Conservation (phyloP, 768 basidiomycete species). For the Russula olivacea region DNA sequence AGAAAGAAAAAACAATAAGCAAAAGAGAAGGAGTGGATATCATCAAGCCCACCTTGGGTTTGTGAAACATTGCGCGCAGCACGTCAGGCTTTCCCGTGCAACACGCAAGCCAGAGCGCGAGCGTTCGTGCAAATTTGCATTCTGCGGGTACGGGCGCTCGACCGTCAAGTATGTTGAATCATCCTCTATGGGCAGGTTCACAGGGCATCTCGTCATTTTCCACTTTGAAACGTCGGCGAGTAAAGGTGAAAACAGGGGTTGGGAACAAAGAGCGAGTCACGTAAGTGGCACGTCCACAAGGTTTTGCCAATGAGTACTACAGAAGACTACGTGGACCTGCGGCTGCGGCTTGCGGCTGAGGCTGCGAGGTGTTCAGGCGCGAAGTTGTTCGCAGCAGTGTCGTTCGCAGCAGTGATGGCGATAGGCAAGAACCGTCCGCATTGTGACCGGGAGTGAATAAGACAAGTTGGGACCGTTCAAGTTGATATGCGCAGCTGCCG, state of each 20-base stretch:
- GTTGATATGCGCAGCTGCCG: no score
- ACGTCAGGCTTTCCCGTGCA: conserved; percentile 32
- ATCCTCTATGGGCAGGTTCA: conserved; percentile 30
- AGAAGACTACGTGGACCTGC: no score
- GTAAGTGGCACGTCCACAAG: neutral
- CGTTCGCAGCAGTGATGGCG: no score
- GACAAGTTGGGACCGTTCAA: no score
- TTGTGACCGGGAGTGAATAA: no score
- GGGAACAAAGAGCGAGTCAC: neutral
- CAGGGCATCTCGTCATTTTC: neutral
- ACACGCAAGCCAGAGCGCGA: conserved; percentile 42
- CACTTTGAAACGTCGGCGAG: neutral
- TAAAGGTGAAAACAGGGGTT: neutral
- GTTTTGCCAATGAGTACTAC: no score
- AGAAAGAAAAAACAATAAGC: neutral
- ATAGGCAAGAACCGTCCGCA: no score
- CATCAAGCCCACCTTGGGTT: conserved; percentile 36
- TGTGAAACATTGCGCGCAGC: conserved; percentile 40
- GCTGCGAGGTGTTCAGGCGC: no score
- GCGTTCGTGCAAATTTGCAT: conserved; percentile 40
- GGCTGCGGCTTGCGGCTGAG: no score
- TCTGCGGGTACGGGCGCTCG: conserved; percentile 39
- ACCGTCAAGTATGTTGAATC: conserved; percentile 42
- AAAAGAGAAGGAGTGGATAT: neutral
- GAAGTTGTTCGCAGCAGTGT: no score